Conservation (phyloP, 75 land plant species). For the Azolla pinnata region DNA sequence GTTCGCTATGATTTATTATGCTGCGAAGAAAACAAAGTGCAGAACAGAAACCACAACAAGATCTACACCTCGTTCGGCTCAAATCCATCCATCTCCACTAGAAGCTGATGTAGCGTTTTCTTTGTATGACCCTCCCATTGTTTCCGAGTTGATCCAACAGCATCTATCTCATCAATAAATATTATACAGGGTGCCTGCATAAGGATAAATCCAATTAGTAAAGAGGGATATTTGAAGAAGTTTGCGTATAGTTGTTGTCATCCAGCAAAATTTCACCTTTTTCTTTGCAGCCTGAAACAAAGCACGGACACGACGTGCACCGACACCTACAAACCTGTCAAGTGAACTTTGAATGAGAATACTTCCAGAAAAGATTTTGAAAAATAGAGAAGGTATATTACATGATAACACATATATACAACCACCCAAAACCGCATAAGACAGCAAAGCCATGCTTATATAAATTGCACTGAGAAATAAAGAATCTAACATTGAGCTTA, state of each 20-base stretch:
- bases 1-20: too few relatives aligned
- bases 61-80: conserved; percentile 98
- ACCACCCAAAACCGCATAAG: too few relatives aligned
- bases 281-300: conserved; percentile 98
- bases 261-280: conserved; percentile 44
- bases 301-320: conserved; percentile 98
- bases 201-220: not conserved
- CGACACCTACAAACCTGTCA: conserved; percentile 99
- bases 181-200: conserved; percentile 96
- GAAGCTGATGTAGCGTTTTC: conserved; percentile 94
- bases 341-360: too few relatives aligned
- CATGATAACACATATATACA: too few relatives aligned
- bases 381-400: too few relatives aligned
- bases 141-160: conserved; percentile 94
- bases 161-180: conserved; percentile 99
- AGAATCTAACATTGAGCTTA: not conserved
- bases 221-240: not conserved
- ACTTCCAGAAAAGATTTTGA: too few relatives aligned
- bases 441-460: not conserved
- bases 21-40: too few relatives aligned
- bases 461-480: not conserved
- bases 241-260: not conserved
- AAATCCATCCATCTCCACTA: conserved; percentile 99
- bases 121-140: conserved; percentile 99
- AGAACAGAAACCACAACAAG: too few relatives aligned